Evolutionary conservation across 495 filamentous ascomycete genomes (phyloP).

Genomic region (Xylaria nigripes): DNA sequence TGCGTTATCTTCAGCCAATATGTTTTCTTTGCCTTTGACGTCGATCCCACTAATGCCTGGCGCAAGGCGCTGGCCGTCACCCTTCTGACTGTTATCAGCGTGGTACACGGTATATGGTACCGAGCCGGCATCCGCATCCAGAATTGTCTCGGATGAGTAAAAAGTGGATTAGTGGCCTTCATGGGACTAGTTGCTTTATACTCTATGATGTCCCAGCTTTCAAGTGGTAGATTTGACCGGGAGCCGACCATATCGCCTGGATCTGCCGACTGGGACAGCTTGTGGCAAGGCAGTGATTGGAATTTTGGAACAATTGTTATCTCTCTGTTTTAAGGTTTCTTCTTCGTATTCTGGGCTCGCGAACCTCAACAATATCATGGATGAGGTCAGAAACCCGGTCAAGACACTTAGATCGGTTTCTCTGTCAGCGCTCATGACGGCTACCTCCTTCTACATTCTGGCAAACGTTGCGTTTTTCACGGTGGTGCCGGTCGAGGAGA

Average conservation of each 20-base stretch:
- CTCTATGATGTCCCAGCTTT: slow-evolving; percentile 38
- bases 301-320: slow-evolving; percentile 49
- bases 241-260: slow-evolving; percentile 1
- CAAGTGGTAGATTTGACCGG: slow-evolving; percentile 5
- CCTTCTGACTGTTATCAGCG: slow-evolving; percentile 51
- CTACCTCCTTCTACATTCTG: slow-evolving; percentile 55
- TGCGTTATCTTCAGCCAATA: slow-evolving; percentile 66
- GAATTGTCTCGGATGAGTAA: slow-evolving; percentile 59
- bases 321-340: slow-evolving; percentile 60
- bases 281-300: slow-evolving; percentile 51
- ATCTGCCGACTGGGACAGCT: slow-evolving; percentile 25
- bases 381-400: slow-evolving; percentile 64
- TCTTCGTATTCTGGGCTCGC: slow-evolving; percentile 62
- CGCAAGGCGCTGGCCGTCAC: slow-evolving; percentile 54
- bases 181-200: slow-evolving; percentile 52
- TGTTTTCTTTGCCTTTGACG: slow-evolving; percentile 52
- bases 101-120: slow-evolving; percentile 54
- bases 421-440: slow-evolving; percentile 52
- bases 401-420: slow-evolving; percentile 58
- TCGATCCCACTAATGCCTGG: slow-evolving; percentile 42
- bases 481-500: slow-evolving; percentile 59
- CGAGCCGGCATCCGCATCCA: slow-evolving; percentile 57
- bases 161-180: slow-evolving; percentile 56
- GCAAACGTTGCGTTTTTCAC: slow-evolving; percentile 65
- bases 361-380: slow-evolving; percentile 70